These are phyloP conservation scores for Balansia obtecta DNA, from an alignment of 2,329 filamentous ascomycete species.

Conservation along the genomic window DNA sequence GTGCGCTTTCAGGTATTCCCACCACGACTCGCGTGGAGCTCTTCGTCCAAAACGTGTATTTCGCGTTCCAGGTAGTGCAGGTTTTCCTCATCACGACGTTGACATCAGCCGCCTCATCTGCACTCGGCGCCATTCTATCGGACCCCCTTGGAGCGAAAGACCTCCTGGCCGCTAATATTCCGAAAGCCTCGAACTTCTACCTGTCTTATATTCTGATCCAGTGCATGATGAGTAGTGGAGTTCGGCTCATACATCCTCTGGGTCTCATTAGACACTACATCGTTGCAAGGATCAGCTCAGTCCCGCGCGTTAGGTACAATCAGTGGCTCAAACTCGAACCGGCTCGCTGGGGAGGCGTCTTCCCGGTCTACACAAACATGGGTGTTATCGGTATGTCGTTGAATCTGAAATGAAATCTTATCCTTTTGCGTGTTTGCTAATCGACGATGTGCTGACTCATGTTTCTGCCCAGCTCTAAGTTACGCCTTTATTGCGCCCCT, in stretches of 20 bases:
- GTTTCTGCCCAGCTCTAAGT: conserved; percentile 47
- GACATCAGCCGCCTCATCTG: conserved; percentile 64
- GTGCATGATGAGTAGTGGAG: conserved; percentile 66
- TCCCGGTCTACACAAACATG: conserved; percentile 73
- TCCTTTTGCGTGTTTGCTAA: background rate
- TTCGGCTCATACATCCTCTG: conserved; percentile 56
- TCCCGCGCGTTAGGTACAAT: conserved; percentile 66
- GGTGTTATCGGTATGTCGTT: conserved; percentile 56
- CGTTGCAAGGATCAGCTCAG: conserved; percentile 62
- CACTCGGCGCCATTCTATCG: conserved; percentile 48
- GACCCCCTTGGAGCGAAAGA: conserved; percentile 49
- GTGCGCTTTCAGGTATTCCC: conserved; percentile 67
- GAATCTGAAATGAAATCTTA: background rate
- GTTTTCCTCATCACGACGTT: conserved; percentile 83
- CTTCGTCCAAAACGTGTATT: conserved; percentile 84
- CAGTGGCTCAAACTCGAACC: conserved; percentile 64
- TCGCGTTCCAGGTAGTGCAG: conserved; percentile 80
- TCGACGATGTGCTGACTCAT: background rate
- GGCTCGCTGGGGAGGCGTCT: conserved; percentile 72
- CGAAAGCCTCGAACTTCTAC: conserved; percentile 85
- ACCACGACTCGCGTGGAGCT: conserved; percentile 72
- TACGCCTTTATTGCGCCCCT: conserved; percentile 82
- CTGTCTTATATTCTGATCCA: conserved; percentile 89
- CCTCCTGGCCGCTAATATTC: conserved; percentile 62
- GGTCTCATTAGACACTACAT: conserved; percentile 48